Evolutionary conservation across 129 eudicot species (phyloP), one percentile per base, ranked within the genome.

Genomic region (Lonicera japonica): DNA sequence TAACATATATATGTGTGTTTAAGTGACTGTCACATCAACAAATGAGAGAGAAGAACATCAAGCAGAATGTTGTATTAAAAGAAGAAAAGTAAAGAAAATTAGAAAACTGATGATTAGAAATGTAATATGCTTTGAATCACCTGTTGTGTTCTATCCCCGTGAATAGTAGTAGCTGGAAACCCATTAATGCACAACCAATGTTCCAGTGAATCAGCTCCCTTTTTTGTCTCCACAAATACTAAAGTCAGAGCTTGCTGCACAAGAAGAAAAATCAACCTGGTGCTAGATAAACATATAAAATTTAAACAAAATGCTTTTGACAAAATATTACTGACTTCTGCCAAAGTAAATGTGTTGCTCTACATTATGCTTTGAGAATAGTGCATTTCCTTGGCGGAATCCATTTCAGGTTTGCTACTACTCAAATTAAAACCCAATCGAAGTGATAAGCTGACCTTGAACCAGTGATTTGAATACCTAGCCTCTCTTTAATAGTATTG

Each of bases 151-250:
- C 90, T 76, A 58, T 83, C 90, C 60, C 90, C 86, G 47, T 83
- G 90, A 46, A 83, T 83, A 11, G 86, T 73, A 47, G 90, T 83
- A 54, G 90, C 86, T 18, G 90, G 90, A 59, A 83, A 83, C 5
- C 83, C 83, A 53, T 83, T 83, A 18, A 65, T 22, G 41, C 76
- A 80, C 46, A 83, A 52, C 90, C 90, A 83, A 61, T 83, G 65
- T 77, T 83, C 90, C 65, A 83, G 78, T 2, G 86, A 64, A 66
- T 83, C 90, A 8, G 90, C 90, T 64, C 90, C 90, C 50, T 80
- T 83, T 74, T 83, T 83, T 7, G 90, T 83, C 63, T 83, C 90
- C 63, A 83, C 90, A 64, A 83, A 83, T 16, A 83, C 90, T 40
- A 83, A 72, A 8, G 90, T 83, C 51, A 83, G 90, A 13, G 81